These are phyloP conservation scores for Capronia americana DNA, from an alignment of 2,329 filamentous ascomycete genomes.

Conservation along the genomic window DNA sequence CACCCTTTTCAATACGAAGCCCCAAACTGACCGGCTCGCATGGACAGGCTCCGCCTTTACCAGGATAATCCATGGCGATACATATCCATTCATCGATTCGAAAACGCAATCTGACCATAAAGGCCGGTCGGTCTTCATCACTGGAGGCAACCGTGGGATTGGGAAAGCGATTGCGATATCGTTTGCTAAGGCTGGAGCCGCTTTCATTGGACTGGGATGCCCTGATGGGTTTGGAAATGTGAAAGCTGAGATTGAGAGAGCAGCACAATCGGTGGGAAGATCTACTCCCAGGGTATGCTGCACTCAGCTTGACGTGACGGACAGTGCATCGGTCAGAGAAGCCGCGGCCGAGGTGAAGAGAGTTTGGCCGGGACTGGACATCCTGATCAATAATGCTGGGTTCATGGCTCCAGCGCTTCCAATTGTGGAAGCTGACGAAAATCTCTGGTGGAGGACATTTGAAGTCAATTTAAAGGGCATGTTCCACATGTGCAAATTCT, in stretches of 20 bases:
- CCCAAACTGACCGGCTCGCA: background rate
- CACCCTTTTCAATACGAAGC: background rate
- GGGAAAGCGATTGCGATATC: constrained; percentile 46
- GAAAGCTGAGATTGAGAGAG: constrained; percentile 44
- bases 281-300: constrained; percentile 50
- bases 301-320: constrained; percentile 54
- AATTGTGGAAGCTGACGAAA: constrained; percentile 41
- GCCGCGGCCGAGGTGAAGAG: constrained; percentile 46
- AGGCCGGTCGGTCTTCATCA: constrained; percentile 47
- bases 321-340: constrained; percentile 45
- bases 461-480: constrained; percentile 60
- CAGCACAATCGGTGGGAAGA: constrained; percentile 47
- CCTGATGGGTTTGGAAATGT: constrained; percentile 54
- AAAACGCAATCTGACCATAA: constrained; percentile 41
- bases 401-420: constrained; percentile 35
- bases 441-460: constrained; percentile 55
- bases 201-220: constrained; percentile 59
- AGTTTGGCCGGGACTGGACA: constrained; percentile 40
- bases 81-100: constrained; percentile 60
- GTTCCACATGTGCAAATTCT: constrained; percentile 32
- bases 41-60: constrained; percentile 17
- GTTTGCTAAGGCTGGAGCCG: constrained; percentile 45
- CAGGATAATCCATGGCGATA: constrained; percentile 51
- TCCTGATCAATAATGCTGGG: constrained; percentile 39
- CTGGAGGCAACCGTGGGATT: constrained; percentile 46